These are phyloP conservation scores for Aquilaria sinensis DNA, from an alignment of 345 rosid genomes.

Conservation along the genomic window DNA sequence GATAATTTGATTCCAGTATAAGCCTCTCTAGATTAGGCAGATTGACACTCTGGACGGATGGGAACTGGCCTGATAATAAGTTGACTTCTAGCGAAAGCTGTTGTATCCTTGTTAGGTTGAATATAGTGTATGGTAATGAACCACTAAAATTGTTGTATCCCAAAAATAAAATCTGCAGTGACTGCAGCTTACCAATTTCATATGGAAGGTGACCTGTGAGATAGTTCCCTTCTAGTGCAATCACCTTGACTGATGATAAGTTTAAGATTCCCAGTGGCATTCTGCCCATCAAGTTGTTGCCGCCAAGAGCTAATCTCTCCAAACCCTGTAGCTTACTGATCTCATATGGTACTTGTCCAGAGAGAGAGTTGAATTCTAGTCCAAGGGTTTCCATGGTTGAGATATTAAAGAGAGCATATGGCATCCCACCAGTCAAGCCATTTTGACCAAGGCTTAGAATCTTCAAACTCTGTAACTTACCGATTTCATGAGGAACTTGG, in stretches of 20 bases:
- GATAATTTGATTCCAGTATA: no score
- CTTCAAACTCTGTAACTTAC: no score
- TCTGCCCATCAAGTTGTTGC: neutral
- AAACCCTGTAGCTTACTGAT: neutral
- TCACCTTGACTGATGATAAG: no score
- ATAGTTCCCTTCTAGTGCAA: no score
- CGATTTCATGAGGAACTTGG: no score
- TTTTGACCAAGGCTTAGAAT: neutral
- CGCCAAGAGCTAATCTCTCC: neutral
- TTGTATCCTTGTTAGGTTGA: neutral
- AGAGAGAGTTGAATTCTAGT: neutral
- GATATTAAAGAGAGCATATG: neutral
- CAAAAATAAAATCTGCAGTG: neutral
- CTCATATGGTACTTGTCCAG: neutral
- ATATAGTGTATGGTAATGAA: neutral
- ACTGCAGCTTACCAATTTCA: conserved; percentile 3
- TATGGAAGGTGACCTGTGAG: no score
- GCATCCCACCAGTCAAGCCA: neutral
- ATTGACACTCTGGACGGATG: neutral
- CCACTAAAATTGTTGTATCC: neutral
- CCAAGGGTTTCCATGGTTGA: no score
- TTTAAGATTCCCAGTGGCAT: neutral
- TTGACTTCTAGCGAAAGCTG: neutral
- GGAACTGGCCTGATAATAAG: conserved; percentile 18
- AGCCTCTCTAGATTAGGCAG: no score